Conservation (phyloP, 495 filamentous ascomycete species). For the Pyrenopolyporus hunteri region DNA sequence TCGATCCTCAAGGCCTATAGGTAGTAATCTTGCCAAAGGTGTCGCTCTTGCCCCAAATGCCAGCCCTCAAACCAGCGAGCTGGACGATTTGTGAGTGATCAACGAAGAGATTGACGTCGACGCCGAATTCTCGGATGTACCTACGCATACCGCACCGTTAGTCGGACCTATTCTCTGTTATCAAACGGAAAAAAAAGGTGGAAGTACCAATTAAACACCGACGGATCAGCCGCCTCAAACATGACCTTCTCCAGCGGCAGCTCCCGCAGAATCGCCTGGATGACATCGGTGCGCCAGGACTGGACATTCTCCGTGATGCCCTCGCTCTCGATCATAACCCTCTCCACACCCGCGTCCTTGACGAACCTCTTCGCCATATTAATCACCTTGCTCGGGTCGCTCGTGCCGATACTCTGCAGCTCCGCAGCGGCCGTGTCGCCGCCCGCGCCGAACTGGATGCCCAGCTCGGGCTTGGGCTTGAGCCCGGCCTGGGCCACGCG, state of each 20-base stretch:
- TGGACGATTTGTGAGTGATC: constrained; percentile 68
- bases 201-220: constrained; percentile 61
- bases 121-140: constrained; percentile 60
- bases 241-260: constrained; percentile 62
- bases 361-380: constrained; percentile 59
- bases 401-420: constrained; percentile 58
- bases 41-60: constrained; percentile 62
- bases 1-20: constrained; percentile 51
- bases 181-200: background rate
- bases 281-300: constrained; percentile 63
- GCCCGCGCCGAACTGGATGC: constrained; percentile 66
- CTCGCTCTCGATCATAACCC: constrained; percentile 68
- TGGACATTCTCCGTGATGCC: constrained; percentile 66
- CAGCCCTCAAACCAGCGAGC: constrained; percentile 57
- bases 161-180: background rate
- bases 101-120: constrained; percentile 66
- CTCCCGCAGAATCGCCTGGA: constrained; percentile 60
- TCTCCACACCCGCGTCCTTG: constrained; percentile 58
- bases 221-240: constrained; percentile 67
- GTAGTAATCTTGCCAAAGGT: constrained; percentile 65
- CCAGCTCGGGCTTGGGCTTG: constrained; percentile 64
- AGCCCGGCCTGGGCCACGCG: constrained; percentile 58
- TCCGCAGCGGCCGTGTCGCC: constrained; percentile 59
- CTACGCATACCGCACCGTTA: background rate
- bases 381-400: constrained; percentile 58